Base-by-base conservation (phyloP, 164 flowering plant genomes). In the Piper longum region DNA sequence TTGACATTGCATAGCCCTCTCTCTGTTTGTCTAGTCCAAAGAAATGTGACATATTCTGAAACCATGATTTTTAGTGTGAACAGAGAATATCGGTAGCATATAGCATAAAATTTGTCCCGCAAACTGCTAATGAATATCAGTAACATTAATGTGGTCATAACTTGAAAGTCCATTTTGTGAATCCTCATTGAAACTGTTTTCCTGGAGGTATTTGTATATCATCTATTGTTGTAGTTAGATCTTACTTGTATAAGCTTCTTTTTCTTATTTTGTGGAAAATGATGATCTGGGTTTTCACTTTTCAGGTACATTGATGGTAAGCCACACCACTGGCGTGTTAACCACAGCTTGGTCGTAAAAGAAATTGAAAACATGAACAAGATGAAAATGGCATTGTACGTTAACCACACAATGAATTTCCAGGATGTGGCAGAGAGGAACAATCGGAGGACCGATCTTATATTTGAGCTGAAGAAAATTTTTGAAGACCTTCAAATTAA, bases 341-440 rank as follows among this genome's bases (percentile, higher is more conserved):
- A 60, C 36, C 91, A 82, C 77, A 74, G 75, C 13, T 76, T 89
- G 19, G 66, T 75, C 39, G 76, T 89, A 40, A 84, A 80, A 75
- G 95, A 87, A 44, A 89, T 91, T 16, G 88, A 77, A 71, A 62
- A 91, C 61, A 69, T 86, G 68, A 86, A 91, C 84, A 83, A 82
- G 77, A 78, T 91, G 84, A 77, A 76, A 55, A 82, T 91, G 83
- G 91, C 56, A 55, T 81, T 91, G 0, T 79, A 63, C 64, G 76
- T 85, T 12, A 77, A 62, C 56, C 98, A 91, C 71, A 91, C 96
- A 16, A 86, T 91, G 45, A 91, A 87, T 74, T 81, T 84, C 62
- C 96, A 91, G 66, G 81, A 87, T 69, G 59, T 67, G 44, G 82
- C 69, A 42, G 96, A 89, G 60, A 86, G 71, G 76, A 75, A 62